Conservation (phyloP, 2,329 filamentous ascomycete genomes). For the Aspergillus brasiliensis region DNA sequence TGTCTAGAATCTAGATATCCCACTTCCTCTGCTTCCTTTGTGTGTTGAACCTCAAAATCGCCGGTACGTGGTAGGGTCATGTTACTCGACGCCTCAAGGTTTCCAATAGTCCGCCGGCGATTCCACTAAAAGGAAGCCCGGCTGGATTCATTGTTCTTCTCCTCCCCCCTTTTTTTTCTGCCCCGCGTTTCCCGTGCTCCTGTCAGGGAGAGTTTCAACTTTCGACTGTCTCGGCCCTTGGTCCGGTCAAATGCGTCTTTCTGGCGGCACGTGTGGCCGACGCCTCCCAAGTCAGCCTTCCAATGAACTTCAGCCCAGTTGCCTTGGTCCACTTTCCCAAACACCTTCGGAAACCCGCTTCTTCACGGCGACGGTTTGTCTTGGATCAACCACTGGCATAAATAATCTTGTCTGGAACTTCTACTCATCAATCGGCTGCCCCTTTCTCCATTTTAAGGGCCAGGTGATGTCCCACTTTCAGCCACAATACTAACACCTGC, state of each 20-base stretch:
- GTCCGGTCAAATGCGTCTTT: constrained; percentile 3
- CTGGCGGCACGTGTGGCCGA: constrained; percentile 16
- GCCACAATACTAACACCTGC: neutral
- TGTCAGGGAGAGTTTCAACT: constrained; percentile 3
- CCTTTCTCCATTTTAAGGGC: neutral
- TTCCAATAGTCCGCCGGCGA: neutral
- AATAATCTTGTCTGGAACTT: neutral
- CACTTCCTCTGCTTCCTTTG: neutral
- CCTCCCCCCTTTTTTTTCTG: constrained; percentile 8
- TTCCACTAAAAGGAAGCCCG: neutral
- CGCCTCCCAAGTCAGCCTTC: neutral
- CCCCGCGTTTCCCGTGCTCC: constrained; percentile 12
- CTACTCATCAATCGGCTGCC: too few relatives aligned
- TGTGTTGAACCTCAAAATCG: neutral
- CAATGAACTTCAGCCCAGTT: neutral
- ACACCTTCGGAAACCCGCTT: neutral
- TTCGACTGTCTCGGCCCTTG: constrained; percentile 9
- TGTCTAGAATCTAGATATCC: too few relatives aligned
- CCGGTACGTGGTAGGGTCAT: neutral
- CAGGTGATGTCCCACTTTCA: neutral
- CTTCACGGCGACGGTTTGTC: neutral
- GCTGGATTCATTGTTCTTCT: neutral
- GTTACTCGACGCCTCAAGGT: neutral
- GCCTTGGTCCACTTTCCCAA: neutral
- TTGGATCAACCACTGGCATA: neutral